Base-by-base conservation (phyloP, 108 stramenopile species). In the Cyclotella distinguenda region DNA sequence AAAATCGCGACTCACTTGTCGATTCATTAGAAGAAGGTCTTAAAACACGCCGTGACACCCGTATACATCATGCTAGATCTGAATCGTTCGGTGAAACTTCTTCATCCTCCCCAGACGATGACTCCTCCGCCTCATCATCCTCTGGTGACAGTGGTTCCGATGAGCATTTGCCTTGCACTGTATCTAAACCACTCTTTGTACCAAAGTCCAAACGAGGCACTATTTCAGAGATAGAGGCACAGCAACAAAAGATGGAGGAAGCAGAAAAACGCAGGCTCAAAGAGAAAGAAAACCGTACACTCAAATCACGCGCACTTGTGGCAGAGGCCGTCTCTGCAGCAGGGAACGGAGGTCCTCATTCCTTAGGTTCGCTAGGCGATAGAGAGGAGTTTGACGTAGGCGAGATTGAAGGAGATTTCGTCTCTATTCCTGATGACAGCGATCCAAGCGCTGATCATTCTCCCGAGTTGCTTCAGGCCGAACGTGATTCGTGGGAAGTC, bases 241-340 rank as follows among this genome's bases (percentile, higher is more conserved):
- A 83, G 63, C 72, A 87, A 52, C 77, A 88, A 52, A 74, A 82
- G 67, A 27, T 59, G 21, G 64, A 82, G 30, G 71, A 72, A 15
- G 76, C 81, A 59, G 66, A 74, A 51, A 52, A 77, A 62, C 69
- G 59, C 19, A 64, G 68, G 15, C 12, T 27, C 8, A 52, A 70
- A 42, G 68, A 82, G 36, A 68, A 77, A 35, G 68, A 72, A 42
- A 86, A 76, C 54, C 82, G 87, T 18, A 78, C 73, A 43, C 49
- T 84, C 13, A 80, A 89, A 70, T 93, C 91, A 5, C 77, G 91
- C 47, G 85, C 88, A 0, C 57, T 93, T 65, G 91, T 93, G 23
- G 86, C 87, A 15, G 63, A 81, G 43, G 67, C 74, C 23, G 67
- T 82, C 10, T 53, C 84, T 6, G 67, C 47, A 21, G 74, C 44